Base-by-base conservation (phyloP, 106 monocot genomes). In the Acanthochlamys bracteata region DNA sequence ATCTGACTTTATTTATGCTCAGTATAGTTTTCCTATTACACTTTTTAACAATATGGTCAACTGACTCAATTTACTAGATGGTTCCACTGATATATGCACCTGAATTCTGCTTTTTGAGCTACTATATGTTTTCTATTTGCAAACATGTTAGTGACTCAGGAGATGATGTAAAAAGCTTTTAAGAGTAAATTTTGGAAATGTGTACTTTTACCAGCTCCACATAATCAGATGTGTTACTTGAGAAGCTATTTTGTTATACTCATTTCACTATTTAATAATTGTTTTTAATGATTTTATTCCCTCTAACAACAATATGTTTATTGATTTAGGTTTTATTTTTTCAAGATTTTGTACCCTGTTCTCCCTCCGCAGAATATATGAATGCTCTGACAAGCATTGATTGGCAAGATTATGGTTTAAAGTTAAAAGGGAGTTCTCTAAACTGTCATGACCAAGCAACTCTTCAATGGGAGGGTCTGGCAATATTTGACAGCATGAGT, bases 391-490 rank as follows among this genome's bases (percentile, higher is more conserved):
- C 51, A 61, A 79, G 70, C 67, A 73, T 86, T 17, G 69, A 84
- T 41, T 90, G 90, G 94, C 64, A 82, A 57, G 73, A 11, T 63
- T 90, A 84, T 71, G 90, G 94, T 61, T 72, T 90, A 43, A 84
- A 49, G 69, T 51, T 86, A 59, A 82, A 59, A 54, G 69, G 24
- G n/a, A 70, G 65, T 71, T 11, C 41, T 53, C 45, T 83, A 21
- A 68, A 90, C 55, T 60, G 21, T 42, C 73, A 80, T 40, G 74
- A 77, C 51, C 64, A 73, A 53, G 68, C 52, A 23, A 57, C 75
- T 14, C 81, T 95, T 63, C 79, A 87, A 55, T 86, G 83, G 86
- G 86, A 80, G 46, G 67, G 77, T 24, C 66, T 73, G 42, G 41
- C 76, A 57, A 66, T 62, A 20, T 81, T 69, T 76, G 62, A 75